Base-by-base conservation (phyloP, 1,284 basidiomycete genomes). In the Fomitiporia mediterranea region DNA sequence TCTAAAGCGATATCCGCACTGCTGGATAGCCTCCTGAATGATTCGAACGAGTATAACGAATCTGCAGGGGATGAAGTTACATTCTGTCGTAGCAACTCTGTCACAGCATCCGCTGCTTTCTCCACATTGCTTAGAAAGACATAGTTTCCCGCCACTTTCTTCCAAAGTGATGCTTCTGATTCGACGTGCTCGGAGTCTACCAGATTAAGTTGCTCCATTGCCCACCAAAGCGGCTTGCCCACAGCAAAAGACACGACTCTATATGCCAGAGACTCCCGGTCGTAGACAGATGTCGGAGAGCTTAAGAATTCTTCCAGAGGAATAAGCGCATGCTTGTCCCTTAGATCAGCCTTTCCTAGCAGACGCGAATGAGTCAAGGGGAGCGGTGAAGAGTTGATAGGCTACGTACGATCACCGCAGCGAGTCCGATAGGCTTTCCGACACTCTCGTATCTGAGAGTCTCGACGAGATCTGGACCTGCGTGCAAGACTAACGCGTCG, bases 221-320 rank as follows among this genome's bases (percentile, higher is more conserved):
- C 85, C 90, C 91, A 94, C 85, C 88, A 93, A 1, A 94, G 72
- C 0, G 92, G 91, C 65, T 82, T 84, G 15, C 83, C 89, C 3
- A 94, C 75, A 9, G 92, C 73, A 53, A 81, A 84, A 2, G 85
- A 79, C 0, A 82, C 86, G 47, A 93, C 75, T 11, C 85, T 81
- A 43, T 74, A 78, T 1, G 87, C 83, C 7, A 91, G 69, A 72
- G 80, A 89, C 2, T 84, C 80, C 0, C 84, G 71, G 55, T 86
- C 79, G 61, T 89, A 83, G 57, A 94, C 77, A 0, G 89, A 87
- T 39, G 77, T 71, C 17, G 75, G 70, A 0, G 83, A 74, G 17
- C 69, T 70, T 44, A 91, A 64, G 65, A 91, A 95, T 5, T 78
- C 73, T 1, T 74, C 57, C 1, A 84, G 66, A 1, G 82, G 75